Base-by-base conservation (phyloP, 164 flowering plant genomes). In the Echeveria elegans region DNA sequence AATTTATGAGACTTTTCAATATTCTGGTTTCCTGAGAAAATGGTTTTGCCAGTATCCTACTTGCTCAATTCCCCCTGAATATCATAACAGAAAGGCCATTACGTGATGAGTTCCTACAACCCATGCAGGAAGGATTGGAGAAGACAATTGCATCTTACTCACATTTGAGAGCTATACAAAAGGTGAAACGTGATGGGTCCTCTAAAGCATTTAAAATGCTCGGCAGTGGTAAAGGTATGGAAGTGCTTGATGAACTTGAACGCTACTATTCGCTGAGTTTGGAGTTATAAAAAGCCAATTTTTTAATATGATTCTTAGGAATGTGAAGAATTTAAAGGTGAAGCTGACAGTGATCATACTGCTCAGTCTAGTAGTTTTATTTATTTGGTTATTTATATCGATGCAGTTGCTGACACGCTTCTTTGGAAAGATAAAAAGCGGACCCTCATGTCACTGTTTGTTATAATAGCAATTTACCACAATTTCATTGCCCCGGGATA, bases 321-420 rank as follows among this genome's bases (percentile, higher is more conserved):
- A 29, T 15, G 2, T n/a, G 45, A 36, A 36, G 45, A 3, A 21
- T 36, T 63, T 63, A 21, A 52, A 52, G 58, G 6, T 45, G 8
- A 26, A 40, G 7, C 30, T 9, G 6, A 56, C 18, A 67, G 66
- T 19, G 1, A 34, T 19, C 30, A 19, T 19, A 50, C 11, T 38
- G 41, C 11, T 12, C 11, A 12, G 7, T 23, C 37, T 14, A 5
- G 15, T 40, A 30, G 24, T 12, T 58, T 30, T 60, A 24, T 19
- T 45, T 63, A 61, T 26, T 37, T 41, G 53, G 10, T n/a, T 68
- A n/a, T 47, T 64, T 36, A 19, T 14, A 72, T 69, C 75, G 3
- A 0, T 81, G 81, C 90, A 93, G 98, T 86, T 82, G 98, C 97
- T 37, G 86, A 90, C 75, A 83, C 80, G 37, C 85, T 94, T 72